Evolutionary conservation across 148 eudicot species (phyloP).

Genomic region (Talinum fruticosum): DNA sequence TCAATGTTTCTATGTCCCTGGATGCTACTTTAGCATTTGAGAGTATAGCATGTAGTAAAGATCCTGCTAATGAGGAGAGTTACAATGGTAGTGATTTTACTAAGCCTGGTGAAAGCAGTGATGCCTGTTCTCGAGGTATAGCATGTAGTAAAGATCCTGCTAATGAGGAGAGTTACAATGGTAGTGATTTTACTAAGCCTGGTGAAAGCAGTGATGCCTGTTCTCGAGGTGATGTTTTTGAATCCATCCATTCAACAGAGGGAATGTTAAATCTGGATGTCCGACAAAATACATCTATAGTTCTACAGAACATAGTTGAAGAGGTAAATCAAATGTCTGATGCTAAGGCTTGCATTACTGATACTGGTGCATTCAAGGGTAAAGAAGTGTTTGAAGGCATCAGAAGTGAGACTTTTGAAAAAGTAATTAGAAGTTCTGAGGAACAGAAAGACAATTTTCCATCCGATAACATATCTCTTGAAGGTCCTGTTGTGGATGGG

Average conservation of each 20-base stretch:
- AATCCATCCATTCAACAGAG: not conserved
- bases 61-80: not conserved
- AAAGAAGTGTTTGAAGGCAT: conserved; percentile 19
- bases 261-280: conserved; percentile 16
- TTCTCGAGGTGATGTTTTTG: not conserved
- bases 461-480: conserved; percentile 1
- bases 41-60: not conserved
- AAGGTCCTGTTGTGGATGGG: conserved; percentile 16
- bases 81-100: not conserved
- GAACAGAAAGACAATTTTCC: conserved; percentile 13
- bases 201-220: not conserved
- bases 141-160: not conserved
- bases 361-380: conserved; percentile 8
- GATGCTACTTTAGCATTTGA: conserved; percentile 20
- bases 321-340: conserved; percentile 19
- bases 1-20: conserved; percentile 15
- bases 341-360: conserved; percentile 15
- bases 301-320: conserved; percentile 13
- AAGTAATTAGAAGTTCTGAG: conserved; percentile 10
- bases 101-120: not conserved
- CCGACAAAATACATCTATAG: conserved; percentile 4
- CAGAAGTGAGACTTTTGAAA: conserved; percentile 8
- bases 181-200: not conserved
- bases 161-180: not conserved
- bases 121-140: not conserved